These are phyloP conservation scores for Tetrapisispora namnaoensis DNA, from an alignment of 805 yeast genomes.

Conservation along the genomic window DNA sequence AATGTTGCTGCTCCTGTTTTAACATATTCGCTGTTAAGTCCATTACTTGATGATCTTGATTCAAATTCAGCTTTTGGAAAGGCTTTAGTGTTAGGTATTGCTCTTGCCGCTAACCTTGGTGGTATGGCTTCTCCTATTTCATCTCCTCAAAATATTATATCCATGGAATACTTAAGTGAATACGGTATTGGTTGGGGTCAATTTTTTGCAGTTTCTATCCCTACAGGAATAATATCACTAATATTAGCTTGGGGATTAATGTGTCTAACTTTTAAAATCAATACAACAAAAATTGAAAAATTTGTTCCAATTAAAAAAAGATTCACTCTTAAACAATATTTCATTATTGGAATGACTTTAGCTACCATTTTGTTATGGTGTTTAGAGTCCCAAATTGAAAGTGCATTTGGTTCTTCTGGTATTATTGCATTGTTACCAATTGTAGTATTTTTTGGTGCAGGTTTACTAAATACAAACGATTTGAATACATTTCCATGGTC, in stretches of 20 bases:
- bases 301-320: slow-evolving; percentile 46
- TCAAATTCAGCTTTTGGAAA: slow-evolving; percentile 68
- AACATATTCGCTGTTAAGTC: slow-evolving; percentile 79
- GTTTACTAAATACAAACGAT: slow-evolving; percentile 72
- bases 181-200: slow-evolving; percentile 67
- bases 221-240: slow-evolving; percentile 57
- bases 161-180: slow-evolving; percentile 71
- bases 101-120: slow-evolving; percentile 83
- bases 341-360: slow-evolving; percentile 57
- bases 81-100: slow-evolving; percentile 81
- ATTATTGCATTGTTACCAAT: slow-evolving; percentile 81
- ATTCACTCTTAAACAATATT: slow-evolving; percentile 65
- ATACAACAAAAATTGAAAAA: slow-evolving; percentile 38
- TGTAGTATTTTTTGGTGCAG: slow-evolving; percentile 81
- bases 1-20: slow-evolving; percentile 95
- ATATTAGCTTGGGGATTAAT: slow-evolving; percentile 62
- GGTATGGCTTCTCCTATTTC: slow-evolving; percentile 97
- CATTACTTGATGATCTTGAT: slow-evolving; percentile 70
- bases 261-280: slow-evolving; percentile 44
- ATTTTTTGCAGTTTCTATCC: slow-evolving; percentile 84
- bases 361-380: slow-evolving; percentile 85
- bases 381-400: slow-evolving; percentile 61
- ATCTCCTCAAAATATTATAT: slow-evolving; percentile 91
- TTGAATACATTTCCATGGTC: slow-evolving; percentile 95
- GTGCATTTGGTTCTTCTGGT: slow-evolving; percentile 84